Evolutionary conservation across 495 filamentous ascomycete genomes (phyloP).

Genomic region (Recurvomyces mirabilis): DNA sequence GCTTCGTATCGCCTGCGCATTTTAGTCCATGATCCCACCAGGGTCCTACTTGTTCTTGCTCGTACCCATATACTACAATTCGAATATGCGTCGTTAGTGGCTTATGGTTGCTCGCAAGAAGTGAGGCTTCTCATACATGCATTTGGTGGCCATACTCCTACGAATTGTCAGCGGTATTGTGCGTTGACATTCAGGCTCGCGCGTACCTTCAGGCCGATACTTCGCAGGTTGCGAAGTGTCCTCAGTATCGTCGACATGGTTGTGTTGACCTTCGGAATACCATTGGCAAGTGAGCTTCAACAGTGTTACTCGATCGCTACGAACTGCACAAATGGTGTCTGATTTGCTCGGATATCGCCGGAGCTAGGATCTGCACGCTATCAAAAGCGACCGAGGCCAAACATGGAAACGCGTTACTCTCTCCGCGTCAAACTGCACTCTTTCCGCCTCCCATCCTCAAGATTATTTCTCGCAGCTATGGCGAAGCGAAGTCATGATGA

Average conservation of each 20-base stretch:
- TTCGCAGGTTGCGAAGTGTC: slow-evolving; percentile 75
- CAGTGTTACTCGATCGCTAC: too few species aligned
- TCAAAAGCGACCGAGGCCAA: too few species aligned
- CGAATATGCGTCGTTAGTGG: slow-evolving; percentile 21
- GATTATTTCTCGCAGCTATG: too few species aligned
- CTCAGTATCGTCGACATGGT: slow-evolving; percentile 85
- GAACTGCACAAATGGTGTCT: too few species aligned
- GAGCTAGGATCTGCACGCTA: too few species aligned
- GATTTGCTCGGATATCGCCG: too few species aligned
- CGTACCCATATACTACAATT: slow-evolving; percentile 25
- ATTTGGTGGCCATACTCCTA: slow-evolving; percentile 87
- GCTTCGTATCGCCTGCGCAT: slow-evolving; percentile 83
- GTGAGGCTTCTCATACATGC: slow-evolving; percentile 49
- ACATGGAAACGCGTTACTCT: too few species aligned
- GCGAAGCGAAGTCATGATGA: too few species aligned
- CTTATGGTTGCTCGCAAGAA: not conserved
- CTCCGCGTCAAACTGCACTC: too few species aligned
- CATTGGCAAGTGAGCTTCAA: too few species aligned
- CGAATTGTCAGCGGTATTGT: slow-evolving; percentile 27
- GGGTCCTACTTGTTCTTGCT: not conserved
- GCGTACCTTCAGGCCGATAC: slow-evolving; percentile 74
- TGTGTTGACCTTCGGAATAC: slow-evolving; percentile 14
- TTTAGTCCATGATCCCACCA: slow-evolving; percentile 2
- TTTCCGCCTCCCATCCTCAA: too few species aligned
- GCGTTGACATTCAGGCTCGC: not conserved